Base-by-base conservation (phyloP, 169 alveolate genomes). In the Plasmodium yoelii region DNA sequence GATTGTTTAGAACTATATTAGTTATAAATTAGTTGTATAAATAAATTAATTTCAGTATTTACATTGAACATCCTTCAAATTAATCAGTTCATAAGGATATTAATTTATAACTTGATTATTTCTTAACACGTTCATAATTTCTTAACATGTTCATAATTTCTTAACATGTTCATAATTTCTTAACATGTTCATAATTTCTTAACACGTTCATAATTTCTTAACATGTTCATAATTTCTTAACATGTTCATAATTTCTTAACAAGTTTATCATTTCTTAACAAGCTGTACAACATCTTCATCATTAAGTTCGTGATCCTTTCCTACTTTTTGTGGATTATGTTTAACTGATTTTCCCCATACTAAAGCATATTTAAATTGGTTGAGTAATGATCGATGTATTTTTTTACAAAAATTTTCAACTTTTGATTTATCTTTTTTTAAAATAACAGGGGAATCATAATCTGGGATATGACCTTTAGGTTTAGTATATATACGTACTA, bases 341-440 rank as follows among this genome's bases (percentile, higher is more conserved):
- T 98, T 98, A 10, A 97, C 99, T 42, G 99, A 96, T 61, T 94
- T 94, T 3, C 99, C 99, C 99, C 99, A 99, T 24, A 99, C 99
- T 72, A 98, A 88, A n/a, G 99, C 99, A 61, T 96, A 97, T 93
- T 97, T 98, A 93, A 96, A 92, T 74, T 96, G 98, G 22, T 93
- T 87, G 24, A 95, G 95, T 69, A 96, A 92, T 22, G 95, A 94
- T 64, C 91, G 94, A 87, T 95, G 97, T 47, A 96, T 91, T 67
- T 96, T 91, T 55, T 80, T 75, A 73, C 98, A 95, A 57, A 96
- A 94, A 88, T 94, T 93, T 75, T 94, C 96, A 61, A 94, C 93
- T 90, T 93, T 92, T 70, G 94, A 87, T 74, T 80, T 77, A 97
- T 95, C 68, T 91, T 95, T 73, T 95, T 95, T 96, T 26, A 98